Conservation (phyloP, 164 flowering plant genomes). For the Saururus chinensis region DNA sequence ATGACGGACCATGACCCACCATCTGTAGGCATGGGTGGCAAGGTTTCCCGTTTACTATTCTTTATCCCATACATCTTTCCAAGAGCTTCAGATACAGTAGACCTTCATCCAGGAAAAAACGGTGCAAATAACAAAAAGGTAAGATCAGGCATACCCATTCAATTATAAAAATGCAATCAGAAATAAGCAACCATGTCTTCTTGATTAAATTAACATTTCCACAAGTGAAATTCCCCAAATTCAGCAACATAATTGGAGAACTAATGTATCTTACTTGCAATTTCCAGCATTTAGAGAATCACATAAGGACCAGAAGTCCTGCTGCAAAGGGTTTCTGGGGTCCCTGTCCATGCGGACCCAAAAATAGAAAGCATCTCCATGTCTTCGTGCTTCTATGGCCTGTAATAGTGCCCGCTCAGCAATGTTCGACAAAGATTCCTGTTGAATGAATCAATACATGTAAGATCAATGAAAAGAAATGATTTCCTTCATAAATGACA, state of each 20-base stretch:
- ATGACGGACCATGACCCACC: slow-evolving; percentile 88
- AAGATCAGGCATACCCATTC: neutral
- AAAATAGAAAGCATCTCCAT: slow-evolving; percentile 90
- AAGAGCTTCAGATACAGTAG: slow-evolving; percentile 70
- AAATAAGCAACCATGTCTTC: neutral
- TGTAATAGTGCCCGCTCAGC: slow-evolving; percentile 62
- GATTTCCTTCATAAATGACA: no score
- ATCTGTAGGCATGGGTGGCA: slow-evolving; percentile 88
- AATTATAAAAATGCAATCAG: neutral
- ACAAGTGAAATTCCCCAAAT: no score
- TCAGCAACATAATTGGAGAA: neutral
- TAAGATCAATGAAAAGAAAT: neutral
- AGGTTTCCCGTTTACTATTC: slow-evolving; percentile 29
- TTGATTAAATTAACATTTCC: no score
- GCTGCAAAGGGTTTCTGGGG: slow-evolving; percentile 50
- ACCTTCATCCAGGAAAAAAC: slow-evolving; percentile 28
- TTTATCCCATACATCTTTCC: slow-evolving; percentile 67
- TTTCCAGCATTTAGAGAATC: slow-evolving; percentile 96
- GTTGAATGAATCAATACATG: slow-evolving; percentile 9
- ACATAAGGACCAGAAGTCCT: slow-evolving; percentile 93
- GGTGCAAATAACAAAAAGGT: neutral
- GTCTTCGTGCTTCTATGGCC: slow-evolving; percentile 45
- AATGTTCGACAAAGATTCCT: slow-evolving; percentile 55
- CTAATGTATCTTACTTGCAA: slow-evolving; percentile 49
- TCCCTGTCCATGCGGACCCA: slow-evolving; percentile 90